Conservation (phyloP, 768 basidiomycete species). For the Suillus cothurnatus region DNA sequence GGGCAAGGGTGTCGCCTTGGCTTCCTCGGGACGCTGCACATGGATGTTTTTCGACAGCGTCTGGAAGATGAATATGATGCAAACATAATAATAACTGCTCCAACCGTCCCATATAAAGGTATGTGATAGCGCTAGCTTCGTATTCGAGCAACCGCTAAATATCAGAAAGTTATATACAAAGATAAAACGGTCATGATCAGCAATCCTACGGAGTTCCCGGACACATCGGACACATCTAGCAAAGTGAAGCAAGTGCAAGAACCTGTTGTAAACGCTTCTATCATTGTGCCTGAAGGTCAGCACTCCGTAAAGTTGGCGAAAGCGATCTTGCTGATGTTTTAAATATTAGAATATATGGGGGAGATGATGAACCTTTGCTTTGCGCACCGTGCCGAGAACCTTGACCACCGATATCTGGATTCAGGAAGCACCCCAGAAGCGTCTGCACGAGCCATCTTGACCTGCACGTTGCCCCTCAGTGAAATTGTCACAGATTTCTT, state of each 20-base stretch:
- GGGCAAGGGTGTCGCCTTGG: slow-evolving; percentile 96
- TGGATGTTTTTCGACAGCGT: slow-evolving; percentile 95
- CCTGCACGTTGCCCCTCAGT: slow-evolving; percentile 82
- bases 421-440: slow-evolving; percentile 28
- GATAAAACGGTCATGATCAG: slow-evolving; percentile 69
- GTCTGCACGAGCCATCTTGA: slow-evolving; percentile 72
- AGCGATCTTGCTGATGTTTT: neutral
- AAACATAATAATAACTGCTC: slow-evolving; percentile 93
- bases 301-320: neutral
- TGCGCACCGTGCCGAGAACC: slow-evolving; percentile 77
- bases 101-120: slow-evolving; percentile 94
- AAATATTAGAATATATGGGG: slow-evolving; percentile 77
- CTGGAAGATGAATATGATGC: slow-evolving; percentile 97
- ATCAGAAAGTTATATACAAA: slow-evolving; percentile 66
- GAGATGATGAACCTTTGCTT: slow-evolving; percentile 96
- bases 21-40: slow-evolving; percentile 93
- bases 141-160: slow-evolving; percentile 3
- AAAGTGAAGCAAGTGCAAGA: slow-evolving; percentile 83
- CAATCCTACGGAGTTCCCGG: slow-evolving; percentile 96
- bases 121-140: neutral
- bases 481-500: slow-evolving; percentile 97
- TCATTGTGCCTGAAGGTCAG: slow-evolving; percentile 91
- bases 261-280: slow-evolving; percentile 90
- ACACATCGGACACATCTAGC: slow-evolving; percentile 58
- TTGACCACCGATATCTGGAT: slow-evolving; percentile 87